Conservation (phyloP, 2,329 filamentous ascomycete genomes). For the Alternaria longipes region DNA sequence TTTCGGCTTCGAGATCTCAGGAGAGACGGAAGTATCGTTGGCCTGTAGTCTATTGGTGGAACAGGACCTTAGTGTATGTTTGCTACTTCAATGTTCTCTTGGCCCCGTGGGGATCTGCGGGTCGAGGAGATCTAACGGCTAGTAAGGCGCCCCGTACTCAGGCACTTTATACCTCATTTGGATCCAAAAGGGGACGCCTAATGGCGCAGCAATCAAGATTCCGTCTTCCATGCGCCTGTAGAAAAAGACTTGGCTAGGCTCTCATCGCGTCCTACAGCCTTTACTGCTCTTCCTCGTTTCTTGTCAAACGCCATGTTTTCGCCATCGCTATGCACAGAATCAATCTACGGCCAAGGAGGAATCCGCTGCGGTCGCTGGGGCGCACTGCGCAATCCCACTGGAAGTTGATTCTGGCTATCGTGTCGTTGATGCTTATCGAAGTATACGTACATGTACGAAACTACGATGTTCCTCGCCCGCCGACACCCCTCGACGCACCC, state of each 20-base stretch:
- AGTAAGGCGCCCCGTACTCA: not conserved
- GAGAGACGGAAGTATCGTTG: too few species aligned
- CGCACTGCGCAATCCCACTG: conserved; percentile 11
- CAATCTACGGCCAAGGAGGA: conserved; percentile 1
- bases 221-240: not conserved
- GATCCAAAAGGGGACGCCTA: not conserved
- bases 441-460: conserved; percentile 17
- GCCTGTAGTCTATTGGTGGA: too few species aligned
- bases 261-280: not conserved
- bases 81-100: not conserved
- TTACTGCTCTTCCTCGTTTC: not conserved
- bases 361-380: conserved; percentile 1
- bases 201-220: conserved; percentile 1
- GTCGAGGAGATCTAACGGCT: not conserved
- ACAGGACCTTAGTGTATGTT: not conserved
- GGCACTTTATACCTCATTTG: not conserved
- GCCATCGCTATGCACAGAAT: conserved; percentile 1
- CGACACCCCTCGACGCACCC: conserved; percentile 19
- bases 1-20: too few species aligned
- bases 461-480: conserved; percentile 14
- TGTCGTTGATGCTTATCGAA: conserved; percentile 16
- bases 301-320: not conserved
- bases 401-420: conserved; percentile 12
- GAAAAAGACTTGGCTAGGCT: not conserved
- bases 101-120: not conserved